Conservation (phyloP, 257 asterid genomes). For the Nicotiana tomentosiformis region DNA sequence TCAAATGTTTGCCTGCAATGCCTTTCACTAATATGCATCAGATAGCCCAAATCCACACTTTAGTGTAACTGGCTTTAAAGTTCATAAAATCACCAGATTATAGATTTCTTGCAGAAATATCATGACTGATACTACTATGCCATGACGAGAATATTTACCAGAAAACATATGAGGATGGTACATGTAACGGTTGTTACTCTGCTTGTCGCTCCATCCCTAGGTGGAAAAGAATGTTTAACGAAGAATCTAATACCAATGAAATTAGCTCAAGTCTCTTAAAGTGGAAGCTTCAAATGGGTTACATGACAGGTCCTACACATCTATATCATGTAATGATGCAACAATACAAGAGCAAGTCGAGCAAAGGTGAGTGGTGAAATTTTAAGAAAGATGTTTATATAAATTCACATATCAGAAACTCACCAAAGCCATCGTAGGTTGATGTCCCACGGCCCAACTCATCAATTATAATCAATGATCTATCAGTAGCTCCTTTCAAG, state of each 20-base stretch:
- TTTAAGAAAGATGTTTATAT: not conserved
- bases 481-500: slow-evolving; percentile 90
- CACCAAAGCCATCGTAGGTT: slow-evolving; percentile 98
- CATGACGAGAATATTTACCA: not conserved
- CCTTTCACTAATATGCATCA: not conserved
- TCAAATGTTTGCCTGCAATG: not conserved
- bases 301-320: not conserved
- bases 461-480: slow-evolving; percentile 80
- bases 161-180: not conserved
- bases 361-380: not conserved
- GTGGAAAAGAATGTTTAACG: not conserved
- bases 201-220: not conserved
- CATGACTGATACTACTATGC: not conserved
- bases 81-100: not conserved
- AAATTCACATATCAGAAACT: slow-evolving; percentile 24
- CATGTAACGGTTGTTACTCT: not conserved
- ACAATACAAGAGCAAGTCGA: not conserved
- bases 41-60: not conserved
- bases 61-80: not conserved
- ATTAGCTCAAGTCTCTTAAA: not conserved
- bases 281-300: not conserved
- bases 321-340: not conserved
- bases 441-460: slow-evolving; percentile 99
- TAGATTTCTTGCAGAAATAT: not conserved
- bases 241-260: not conserved